phyloP scores from a whole-genome alignment of 176 grass and related monocot genomes.

The Zizania latifolia region DNA sequence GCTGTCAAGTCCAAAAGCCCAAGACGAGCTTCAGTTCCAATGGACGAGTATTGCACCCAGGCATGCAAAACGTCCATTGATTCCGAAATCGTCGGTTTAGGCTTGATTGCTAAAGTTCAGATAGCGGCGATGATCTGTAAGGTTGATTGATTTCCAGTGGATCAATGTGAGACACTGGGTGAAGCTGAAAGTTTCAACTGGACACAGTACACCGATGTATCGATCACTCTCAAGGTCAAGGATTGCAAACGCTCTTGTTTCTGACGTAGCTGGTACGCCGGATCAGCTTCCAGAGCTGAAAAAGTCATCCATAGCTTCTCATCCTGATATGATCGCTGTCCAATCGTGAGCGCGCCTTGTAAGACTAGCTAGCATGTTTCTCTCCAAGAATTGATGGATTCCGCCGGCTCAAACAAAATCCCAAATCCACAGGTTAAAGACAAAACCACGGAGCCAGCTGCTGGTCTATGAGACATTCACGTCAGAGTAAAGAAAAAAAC shows the following conservation, averaged over 20 bases:
- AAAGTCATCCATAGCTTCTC: neutral
- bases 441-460: neutral
- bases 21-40: neutral
- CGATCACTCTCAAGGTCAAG: neutral
- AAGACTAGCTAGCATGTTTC: neutral
- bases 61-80: neutral
- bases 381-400: neutral
- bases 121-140: neutral
- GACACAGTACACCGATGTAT: neutral
- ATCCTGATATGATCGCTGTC: neutral
- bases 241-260: neutral
- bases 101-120: too few species aligned
- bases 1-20: neutral
- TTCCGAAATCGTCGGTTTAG: neutral
- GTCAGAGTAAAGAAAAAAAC: neutral
- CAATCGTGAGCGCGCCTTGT: slow-evolving; percentile 2
- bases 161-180: neutral
- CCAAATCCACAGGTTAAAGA: neutral
- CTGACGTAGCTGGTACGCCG: neutral
- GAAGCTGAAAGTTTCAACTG: slow-evolving; percentile 13
- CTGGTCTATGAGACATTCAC: neutral
- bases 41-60: neutral
- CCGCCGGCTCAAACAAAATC: neutral
- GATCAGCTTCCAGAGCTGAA: neutral
- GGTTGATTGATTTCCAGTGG: neutral